Percentiles rank a stretch among this genome's conserved stretches.
These are phyloP conservation scores for Coemansia sp. DNA, from an alignment of 192 early-diverging fungal species.

Conservation along the genomic window DNA sequence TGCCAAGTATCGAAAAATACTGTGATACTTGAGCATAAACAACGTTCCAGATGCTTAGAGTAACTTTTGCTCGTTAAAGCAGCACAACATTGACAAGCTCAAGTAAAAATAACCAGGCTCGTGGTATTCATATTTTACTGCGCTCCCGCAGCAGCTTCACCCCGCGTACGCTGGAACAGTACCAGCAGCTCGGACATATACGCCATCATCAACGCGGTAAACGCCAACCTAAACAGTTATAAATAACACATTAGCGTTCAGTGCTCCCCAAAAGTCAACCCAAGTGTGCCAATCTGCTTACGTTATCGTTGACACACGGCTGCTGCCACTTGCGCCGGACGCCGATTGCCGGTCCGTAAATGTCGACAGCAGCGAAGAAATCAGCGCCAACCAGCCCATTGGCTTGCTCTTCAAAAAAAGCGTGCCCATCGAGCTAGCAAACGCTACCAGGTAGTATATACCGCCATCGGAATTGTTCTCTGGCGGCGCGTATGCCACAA, in stretches of 20 bases:
- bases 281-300: neutral
- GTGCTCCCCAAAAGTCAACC: neutral
- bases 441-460: slow-evolving; percentile 48
- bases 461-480: slow-evolving; percentile 35
- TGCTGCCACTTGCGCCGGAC: slow-evolving; percentile 18
- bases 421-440: slow-evolving; percentile 46
- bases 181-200: slow-evolving; percentile 41
- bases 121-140: neutral
- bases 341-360: slow-evolving; percentile 49
- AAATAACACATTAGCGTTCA: neutral
- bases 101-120: neutral
- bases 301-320: slow-evolving; percentile 42
- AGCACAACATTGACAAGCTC: too few species aligned
- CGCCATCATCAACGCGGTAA: slow-evolving; percentile 40
- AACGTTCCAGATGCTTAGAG: too few species aligned
- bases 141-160: neutral
- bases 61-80: too few species aligned
- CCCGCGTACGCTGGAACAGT: slow-evolving; percentile 9
- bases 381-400: slow-evolving; percentile 42
- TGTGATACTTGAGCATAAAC: too few species aligned
- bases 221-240: slow-evolving; percentile 19
- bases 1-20: too few species aligned
- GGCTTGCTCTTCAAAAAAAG: slow-evolving; percentile 41
- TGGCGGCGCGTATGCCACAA: slow-evolving; percentile 43
- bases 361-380: slow-evolving; percentile 34